A percentile compares a stretch with the other conserved stretches of the same genome.
Evolutionary conservation across 164 flowering plant genomes (phyloP).

Genomic region (Vitis labrusca): DNA sequence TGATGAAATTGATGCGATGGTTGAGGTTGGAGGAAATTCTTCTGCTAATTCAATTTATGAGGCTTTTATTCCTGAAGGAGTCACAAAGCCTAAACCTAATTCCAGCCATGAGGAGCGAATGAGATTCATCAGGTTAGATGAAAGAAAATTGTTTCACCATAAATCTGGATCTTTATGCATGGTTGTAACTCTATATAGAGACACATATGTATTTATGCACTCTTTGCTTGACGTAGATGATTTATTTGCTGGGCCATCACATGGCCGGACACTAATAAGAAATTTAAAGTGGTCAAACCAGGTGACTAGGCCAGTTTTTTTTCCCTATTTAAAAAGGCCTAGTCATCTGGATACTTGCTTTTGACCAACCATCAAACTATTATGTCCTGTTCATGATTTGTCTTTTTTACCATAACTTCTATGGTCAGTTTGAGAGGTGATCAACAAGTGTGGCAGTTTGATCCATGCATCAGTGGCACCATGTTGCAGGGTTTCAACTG

Average conservation of each 20-base stretch:
- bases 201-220: neutral
- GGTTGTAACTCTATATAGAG: neutral
- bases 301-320: too few relatives aligned
- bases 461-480: neutral
- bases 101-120: conserved; percentile 66
- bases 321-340: neutral
- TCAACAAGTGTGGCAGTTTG: neutral
- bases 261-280: neutral
- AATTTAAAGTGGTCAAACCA: neutral
- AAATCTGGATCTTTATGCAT: neutral
- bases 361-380: neutral
- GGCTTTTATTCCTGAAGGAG: conserved; percentile 82
- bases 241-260: neutral
- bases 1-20: conserved; percentile 84
- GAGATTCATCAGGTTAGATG: conserved; percentile 73
- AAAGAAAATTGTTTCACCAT: neutral
- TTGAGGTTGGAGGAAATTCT: conserved; percentile 95
- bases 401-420: neutral
- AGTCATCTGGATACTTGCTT: neutral
- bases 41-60: conserved; percentile 94
- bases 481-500: neutral
- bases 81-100: conserved; percentile 70
- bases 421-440: neutral
- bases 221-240: too few relatives aligned
- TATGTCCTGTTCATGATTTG: neutral